phyloP scores from a whole-genome alignment of 2,329 filamentous ascomycete species.

The Dryadomyces sulphureus region DNA sequence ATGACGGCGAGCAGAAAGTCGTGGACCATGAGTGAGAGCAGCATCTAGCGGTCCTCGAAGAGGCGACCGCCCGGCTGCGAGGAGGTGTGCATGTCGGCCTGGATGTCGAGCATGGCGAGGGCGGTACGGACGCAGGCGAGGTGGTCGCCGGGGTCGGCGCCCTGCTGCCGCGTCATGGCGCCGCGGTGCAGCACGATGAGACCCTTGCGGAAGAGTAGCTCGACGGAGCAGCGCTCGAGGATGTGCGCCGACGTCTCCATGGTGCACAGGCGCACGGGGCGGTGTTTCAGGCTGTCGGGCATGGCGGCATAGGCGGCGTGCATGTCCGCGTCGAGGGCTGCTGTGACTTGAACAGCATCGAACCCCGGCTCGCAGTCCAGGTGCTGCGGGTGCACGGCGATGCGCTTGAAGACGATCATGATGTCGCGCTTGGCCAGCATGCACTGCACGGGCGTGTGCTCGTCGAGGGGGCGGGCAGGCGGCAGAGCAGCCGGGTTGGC shows the following conservation, averaged over 20 bases:
- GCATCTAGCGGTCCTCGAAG: slow-evolving; percentile 27
- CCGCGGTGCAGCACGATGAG: slow-evolving; percentile 19
- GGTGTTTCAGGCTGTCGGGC: slow-evolving; percentile 14
- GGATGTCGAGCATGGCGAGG: slow-evolving; percentile 13
- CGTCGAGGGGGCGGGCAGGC: slow-evolving; percentile 10
- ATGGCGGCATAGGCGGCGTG: slow-evolving; percentile 11
- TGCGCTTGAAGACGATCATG: slow-evolving; percentile 8
- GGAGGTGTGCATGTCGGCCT: slow-evolving; percentile 18
- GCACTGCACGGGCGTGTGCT: slow-evolving; percentile 13
- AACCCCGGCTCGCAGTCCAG: neutral
- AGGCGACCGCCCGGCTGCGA: slow-evolving; percentile 25
- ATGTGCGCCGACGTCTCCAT: slow-evolving; percentile 15
- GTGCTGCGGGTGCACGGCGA: slow-evolving; percentile 1
- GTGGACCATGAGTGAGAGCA: slow-evolving; percentile 27
- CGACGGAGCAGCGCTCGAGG: slow-evolving; percentile 15
- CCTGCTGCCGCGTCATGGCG: slow-evolving; percentile 10
- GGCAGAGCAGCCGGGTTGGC: slow-evolving; percentile 17
- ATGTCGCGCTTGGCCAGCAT: slow-evolving; percentile 16
- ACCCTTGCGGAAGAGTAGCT: slow-evolving; percentile 17
- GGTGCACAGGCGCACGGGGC: slow-evolving; percentile 14
- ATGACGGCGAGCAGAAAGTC: slow-evolving; percentile 37
- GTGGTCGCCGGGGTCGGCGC: neutral
- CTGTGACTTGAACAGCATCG: neutral
- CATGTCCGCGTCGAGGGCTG: neutral
- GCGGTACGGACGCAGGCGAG: slow-evolving; percentile 16